phyloP scores from a whole-genome alignment of 495 filamentous ascomycete species.

The Penicillium canariense region DNA sequence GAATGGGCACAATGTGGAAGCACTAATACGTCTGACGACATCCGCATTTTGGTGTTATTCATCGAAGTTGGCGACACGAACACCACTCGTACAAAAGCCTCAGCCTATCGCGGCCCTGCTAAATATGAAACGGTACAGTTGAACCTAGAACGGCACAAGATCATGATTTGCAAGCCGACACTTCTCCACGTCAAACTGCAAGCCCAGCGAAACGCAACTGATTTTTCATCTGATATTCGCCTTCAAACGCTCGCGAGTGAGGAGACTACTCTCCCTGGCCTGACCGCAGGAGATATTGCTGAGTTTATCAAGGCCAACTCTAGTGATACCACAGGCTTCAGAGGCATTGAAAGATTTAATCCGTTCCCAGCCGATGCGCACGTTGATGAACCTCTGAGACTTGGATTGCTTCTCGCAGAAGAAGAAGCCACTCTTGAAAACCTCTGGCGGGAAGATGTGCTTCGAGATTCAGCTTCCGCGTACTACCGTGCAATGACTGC shows the following conservation, averaged over 20 bases:
- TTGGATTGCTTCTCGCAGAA: not conserved
- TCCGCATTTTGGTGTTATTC: constrained; percentile 2
- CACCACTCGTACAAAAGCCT: too few species aligned
- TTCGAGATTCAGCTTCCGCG: not conserved
- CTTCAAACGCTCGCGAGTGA: not conserved
- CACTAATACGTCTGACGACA: not conserved
- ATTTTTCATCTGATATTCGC: not conserved
- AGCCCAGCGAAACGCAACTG: constrained; percentile 6
- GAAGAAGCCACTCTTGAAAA: not conserved
- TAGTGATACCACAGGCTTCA: not conserved
- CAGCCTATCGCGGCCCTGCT: too few species aligned
- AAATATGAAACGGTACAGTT: not conserved
- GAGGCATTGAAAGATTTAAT: not conserved
- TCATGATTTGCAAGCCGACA: constrained; percentile 11
- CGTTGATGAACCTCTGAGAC: not conserved
- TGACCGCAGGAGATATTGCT: not conserved
- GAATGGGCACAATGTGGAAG: not conserved
- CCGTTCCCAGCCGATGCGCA: not conserved
- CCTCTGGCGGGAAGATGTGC: not conserved
- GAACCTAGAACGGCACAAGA: not conserved
- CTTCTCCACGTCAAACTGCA: constrained; percentile 4
- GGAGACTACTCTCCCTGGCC: not conserved
- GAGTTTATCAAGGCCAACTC: not conserved
- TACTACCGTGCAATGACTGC: constrained; percentile 14
- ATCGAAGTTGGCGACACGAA: not conserved